phyloP scores from a whole-genome alignment of 2,329 filamentous ascomycete genomes.

The Paraphaeosphaeria minitans region DNA sequence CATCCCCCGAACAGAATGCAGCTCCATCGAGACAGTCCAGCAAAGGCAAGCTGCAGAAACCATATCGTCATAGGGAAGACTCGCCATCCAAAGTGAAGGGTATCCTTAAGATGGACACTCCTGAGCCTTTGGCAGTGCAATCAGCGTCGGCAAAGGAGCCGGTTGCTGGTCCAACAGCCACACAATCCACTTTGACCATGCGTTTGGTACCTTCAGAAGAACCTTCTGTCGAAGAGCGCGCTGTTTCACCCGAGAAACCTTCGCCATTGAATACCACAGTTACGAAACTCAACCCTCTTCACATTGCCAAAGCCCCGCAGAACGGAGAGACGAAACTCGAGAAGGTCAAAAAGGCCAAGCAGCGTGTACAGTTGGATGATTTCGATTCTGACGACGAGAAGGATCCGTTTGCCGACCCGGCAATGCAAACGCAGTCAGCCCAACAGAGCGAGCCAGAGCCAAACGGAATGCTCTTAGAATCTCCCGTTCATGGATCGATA shows the following conservation, averaged over 20 bases:
- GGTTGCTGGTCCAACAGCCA: constrained; percentile 22
- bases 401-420: constrained; percentile 51
- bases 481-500: constrained; percentile 69
- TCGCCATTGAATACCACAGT: constrained; percentile 26
- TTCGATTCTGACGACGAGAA: constrained; percentile 63
- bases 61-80: constrained; percentile 35
- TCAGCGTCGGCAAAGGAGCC: constrained; percentile 18
- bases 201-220: constrained; percentile 42
- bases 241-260: constrained; percentile 25
- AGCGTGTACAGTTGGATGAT: constrained; percentile 71
- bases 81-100: constrained; percentile 41
- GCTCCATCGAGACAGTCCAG: constrained; percentile 39
- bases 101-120: constrained; percentile 39
- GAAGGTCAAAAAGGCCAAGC: constrained; percentile 64
- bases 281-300: constrained; percentile 31
- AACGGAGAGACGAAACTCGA: constrained; percentile 58
- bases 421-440: constrained; percentile 37
- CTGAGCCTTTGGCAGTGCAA: constrained; percentile 30
- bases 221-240: constrained; percentile 25
- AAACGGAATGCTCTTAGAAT: constrained; percentile 62
- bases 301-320: constrained; percentile 46
- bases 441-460: constrained; percentile 26
- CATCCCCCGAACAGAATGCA: constrained; percentile 36
- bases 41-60: constrained; percentile 48
- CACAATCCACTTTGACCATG: constrained; percentile 36